Percentiles rank a stretch among this genome's conserved stretches.
Evolutionary conservation across 306 rosid species (phyloP).

Genomic region (Dalbergia oliveri): DNA sequence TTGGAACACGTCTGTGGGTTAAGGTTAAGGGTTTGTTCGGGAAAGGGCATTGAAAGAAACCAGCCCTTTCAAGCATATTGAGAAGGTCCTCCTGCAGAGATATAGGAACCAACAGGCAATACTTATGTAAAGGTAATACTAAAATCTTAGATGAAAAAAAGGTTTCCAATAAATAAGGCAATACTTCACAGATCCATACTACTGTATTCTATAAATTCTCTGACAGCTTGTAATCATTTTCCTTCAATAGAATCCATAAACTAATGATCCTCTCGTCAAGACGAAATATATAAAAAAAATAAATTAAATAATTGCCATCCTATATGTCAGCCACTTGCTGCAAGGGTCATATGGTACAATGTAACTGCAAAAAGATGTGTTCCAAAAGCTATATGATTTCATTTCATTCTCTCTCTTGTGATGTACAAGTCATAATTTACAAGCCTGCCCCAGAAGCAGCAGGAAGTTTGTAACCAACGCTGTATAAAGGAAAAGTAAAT

Average conservation of each 20-base stretch:
- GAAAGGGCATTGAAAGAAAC: constrained; percentile 43
- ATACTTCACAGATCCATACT: not conserved
- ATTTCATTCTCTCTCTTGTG: constrained; percentile 54
- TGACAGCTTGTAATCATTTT: constrained; percentile 28
- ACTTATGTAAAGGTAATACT: constrained; percentile 14
- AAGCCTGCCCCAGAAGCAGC: constrained; percentile 63
- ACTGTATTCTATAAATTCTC: constrained; percentile 34
- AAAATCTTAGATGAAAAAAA: not conserved
- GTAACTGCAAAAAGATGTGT: constrained; percentile 16
- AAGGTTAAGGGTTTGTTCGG: constrained; percentile 61
- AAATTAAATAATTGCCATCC: constrained; percentile 4
- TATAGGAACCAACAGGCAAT: not conserved
- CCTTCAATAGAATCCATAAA: not conserved
- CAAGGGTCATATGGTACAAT: not conserved
- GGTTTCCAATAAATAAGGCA: not conserved
- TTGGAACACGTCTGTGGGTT: constrained; percentile 65
- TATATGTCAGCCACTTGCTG: constrained; percentile 24
- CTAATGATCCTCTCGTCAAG: constrained; percentile 13
- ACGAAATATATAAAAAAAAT: constrained; percentile 21
- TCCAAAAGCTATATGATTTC: constrained; percentile 45
- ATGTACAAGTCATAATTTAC: constrained; percentile 69
- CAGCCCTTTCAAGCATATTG: constrained; percentile 16
- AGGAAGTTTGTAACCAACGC: constrained; percentile 44
- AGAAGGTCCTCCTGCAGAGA: not conserved
- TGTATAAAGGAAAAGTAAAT: constrained; percentile 47